Evolutionary conservation across 2,329 filamentous ascomycete species (phyloP).

Genomic region (Chalaropsis thielavioides): DNA sequence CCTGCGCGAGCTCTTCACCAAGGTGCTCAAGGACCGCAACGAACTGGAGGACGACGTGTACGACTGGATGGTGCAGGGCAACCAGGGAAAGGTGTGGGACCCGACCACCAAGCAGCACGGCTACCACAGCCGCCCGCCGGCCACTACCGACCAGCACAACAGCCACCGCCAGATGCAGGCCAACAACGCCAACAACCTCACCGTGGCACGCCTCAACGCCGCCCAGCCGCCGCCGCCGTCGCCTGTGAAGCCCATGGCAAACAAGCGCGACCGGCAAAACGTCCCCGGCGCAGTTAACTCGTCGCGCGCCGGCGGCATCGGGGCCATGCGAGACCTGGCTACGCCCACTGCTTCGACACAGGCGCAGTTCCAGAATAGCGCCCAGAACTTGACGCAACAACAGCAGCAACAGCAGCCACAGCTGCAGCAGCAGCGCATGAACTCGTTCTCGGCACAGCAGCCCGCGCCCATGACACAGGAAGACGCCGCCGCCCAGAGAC

Average conservation of each 20-base stretch:
- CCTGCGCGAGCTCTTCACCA: constrained; percentile 87
- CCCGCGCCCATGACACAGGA: constrained; percentile 53
- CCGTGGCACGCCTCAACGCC: constrained; percentile 83
- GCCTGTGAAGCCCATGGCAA: constrained; percentile 67
- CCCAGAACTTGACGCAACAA: constrained; percentile 64
- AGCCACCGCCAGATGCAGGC: constrained; percentile 71
- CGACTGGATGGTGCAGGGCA: constrained; percentile 93
- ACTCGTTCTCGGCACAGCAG: constrained; percentile 33
- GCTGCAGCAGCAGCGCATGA: constrained; percentile 46
- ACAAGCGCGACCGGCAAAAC: constrained; percentile 62
- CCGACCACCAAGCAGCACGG: constrained; percentile 49
- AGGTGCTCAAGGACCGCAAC: constrained; percentile 84
- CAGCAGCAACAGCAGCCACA: constrained; percentile 27
- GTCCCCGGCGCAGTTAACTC: constrained; percentile 56
- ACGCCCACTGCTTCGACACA: constrained; percentile 84
- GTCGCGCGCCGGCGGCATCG: constrained; percentile 56
- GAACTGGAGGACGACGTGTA: constrained; percentile 97
- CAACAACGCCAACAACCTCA: constrained; percentile 50
- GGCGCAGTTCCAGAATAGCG: constrained; percentile 93
- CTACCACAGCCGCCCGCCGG: constrained; percentile 24
- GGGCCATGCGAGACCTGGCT: constrained; percentile 50
- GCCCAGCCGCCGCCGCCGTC: constrained; percentile 79
- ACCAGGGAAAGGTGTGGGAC: constrained; percentile 76
- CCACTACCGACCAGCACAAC: constrained; percentile 47
- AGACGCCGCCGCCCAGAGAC: constrained; percentile 6